Base-by-base conservation (phyloP, 1,284 basidiomycete species). In the Trametes sp. region DNA sequence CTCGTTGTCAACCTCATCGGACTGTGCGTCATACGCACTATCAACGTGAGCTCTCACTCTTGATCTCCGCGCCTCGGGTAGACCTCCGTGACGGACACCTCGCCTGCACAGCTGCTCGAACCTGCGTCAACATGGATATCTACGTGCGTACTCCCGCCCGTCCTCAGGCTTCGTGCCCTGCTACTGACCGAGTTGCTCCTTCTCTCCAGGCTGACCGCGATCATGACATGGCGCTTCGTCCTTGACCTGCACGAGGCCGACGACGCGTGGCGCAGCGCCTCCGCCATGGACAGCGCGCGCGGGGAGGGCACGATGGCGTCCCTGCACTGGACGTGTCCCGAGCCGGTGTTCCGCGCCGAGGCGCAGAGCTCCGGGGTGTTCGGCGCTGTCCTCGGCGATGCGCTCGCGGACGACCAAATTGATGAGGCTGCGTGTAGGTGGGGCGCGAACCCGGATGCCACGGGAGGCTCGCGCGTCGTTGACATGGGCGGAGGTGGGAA, bases 141-240 rank as follows among this genome's bases (percentile, higher is more conserved):
- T 1, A 38, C 29, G 52, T 53, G 28, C 13, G 36, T 36, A 13
- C 31, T 41, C 10, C 28, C 10, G 5, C 35, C 35, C 35, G 35
- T 36, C 35, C 35, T 36, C 35, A 13, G 35, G n/a, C n/a, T n/a
- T n/a, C n/a, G n/a, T n/a, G n/a, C n/a, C n/a, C n/a, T n/a, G n/a
- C n/a, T n/a, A n/a, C n/a, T n/a, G n/a, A n/a, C n/a, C n/a, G n/a
- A n/a, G n/a, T n/a, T 29, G 46, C 28, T 11, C 10, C 26, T 48
- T 14, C 26, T 19, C 26, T 6, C 8, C 31, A 53, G 52, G 2
- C 26, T 53, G 13, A 53, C 52, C 23, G 23, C 52, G 24, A 53
- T 53, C 23, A 41, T 53, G 52, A 53, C 52, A 14, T 53, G 33
- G 52, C 52, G 52, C 38, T 53, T 53, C 52, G 42, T 53, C 52